Percentiles rank a stretch among this genome's conserved stretches.
phyloP scores from a whole-genome alignment of 2,329 filamentous ascomycete genomes.

The Aspergillus flavus region DNA sequence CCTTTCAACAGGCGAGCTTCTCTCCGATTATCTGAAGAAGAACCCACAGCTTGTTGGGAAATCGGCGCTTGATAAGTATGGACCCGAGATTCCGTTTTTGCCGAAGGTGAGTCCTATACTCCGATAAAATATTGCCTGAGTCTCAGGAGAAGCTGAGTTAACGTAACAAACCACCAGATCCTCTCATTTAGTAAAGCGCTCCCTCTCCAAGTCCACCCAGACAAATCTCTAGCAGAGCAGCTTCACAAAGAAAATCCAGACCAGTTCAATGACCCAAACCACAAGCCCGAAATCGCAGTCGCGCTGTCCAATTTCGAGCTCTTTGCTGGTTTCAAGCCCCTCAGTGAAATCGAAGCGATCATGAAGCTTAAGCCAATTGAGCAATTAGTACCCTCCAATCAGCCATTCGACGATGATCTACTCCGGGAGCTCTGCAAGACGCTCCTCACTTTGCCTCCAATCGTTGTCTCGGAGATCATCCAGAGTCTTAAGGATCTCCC shows the following conservation, averaged over 20 bases:
- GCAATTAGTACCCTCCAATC: constrained; percentile 54
- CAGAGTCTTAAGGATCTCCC: constrained; percentile 54
- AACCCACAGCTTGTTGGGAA: constrained; percentile 66
- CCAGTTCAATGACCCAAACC: constrained; percentile 71
- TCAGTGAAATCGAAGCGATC: constrained; percentile 60
- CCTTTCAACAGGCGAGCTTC: constrained; percentile 62
- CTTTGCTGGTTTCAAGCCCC: constrained; percentile 73
- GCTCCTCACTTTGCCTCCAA: constrained; percentile 57
- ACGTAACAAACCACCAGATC: constrained; percentile 46
- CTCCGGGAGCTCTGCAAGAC: constrained; percentile 59
- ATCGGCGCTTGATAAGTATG: constrained; percentile 62
- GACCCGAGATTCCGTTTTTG: constrained; percentile 68
- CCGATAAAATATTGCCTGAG: not conserved
- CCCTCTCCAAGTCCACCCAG: constrained; percentile 73
- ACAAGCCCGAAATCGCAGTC: constrained; percentile 79
- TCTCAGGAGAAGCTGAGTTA: not conserved
- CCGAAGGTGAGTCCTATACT: constrained; percentile 58
- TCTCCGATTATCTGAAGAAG: constrained; percentile 67
- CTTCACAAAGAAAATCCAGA: constrained; percentile 66
- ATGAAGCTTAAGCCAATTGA: constrained; percentile 59
- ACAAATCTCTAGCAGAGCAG: constrained; percentile 66
- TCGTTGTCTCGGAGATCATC: constrained; percentile 57
- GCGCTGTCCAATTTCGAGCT: constrained; percentile 73
- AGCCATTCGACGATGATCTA: constrained; percentile 58
- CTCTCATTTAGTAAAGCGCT: constrained; percentile 75